Base-by-base conservation (phyloP, 2,329 filamentous ascomycete genomes). In the Orbilia javanica region DNA sequence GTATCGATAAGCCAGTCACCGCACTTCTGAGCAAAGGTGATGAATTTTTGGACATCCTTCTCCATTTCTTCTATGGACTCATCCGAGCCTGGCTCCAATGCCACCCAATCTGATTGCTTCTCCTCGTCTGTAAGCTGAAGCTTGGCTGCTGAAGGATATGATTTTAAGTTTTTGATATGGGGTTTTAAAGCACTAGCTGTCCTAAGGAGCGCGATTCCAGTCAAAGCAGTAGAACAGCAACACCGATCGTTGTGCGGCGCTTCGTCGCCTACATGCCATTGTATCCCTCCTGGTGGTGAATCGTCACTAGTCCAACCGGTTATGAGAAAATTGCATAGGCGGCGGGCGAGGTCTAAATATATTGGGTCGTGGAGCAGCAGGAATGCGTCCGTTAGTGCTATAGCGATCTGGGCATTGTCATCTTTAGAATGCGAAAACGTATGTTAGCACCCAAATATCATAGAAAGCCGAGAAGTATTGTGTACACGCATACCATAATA, bases 101-200 rank as follows among this genome's bases (percentile, higher is more conserved):
- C 74, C 4, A 72, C 74, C 74, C 74, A 78, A 42, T 78, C 74
- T 0, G 74, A 78, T 18, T 67, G 46, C 29, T 78, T 78, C 22
- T 78, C 74, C n/a, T 78, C 74, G 25, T 78, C 74, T 44, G 62
- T 72, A n/a, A 78, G 74, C 13, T 78, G 74, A 25, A 78, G 65
- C 20, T 68, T 78, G 1, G 67, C 64, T 10, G 42, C 39, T 11
- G 62, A 25, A 2, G 50, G 34, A 15, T 55, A 46, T 18, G 36
- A 55, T 34, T 72, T 78, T 22, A 78, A 22, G 4, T 29, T 64
- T 62, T 78, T 53, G 36, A 78, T 62, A 22, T 78, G 67, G 4
- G 67, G 52, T 64, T 57, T 67, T 72, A 78, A 62, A n/a, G 67
- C 74, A 29, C 46, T 50, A 8, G 46, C 67, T 10, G 52, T 64